These are phyloP conservation scores for Yamadazyma epiphylla DNA, from an alignment of 1,139 yeast genomes.

Conservation along the genomic window DNA sequence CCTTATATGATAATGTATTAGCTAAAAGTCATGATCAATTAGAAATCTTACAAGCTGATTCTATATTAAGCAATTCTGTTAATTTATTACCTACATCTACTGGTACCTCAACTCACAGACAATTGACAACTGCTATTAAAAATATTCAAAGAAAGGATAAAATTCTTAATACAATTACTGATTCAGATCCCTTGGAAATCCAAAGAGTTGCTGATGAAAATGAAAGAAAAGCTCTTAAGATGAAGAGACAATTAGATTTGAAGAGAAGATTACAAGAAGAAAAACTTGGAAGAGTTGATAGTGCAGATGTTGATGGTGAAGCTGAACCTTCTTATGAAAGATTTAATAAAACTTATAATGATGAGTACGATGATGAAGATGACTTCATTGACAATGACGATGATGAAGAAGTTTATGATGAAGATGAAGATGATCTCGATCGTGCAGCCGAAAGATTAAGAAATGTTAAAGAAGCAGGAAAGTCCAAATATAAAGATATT, in stretches of 20 bases:
- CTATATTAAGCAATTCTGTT: constrained; percentile 50
- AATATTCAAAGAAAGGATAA: constrained; percentile 58
- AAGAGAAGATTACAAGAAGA: constrained; percentile 50
- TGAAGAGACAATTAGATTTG: constrained; percentile 62
- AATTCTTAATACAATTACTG: constrained; percentile 64
- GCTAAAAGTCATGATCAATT: constrained; percentile 69
- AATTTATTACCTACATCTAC: constrained; percentile 88
- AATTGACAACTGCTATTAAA: constrained; percentile 74
- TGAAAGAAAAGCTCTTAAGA: constrained; percentile 66
- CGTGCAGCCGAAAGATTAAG: constrained; percentile 64
- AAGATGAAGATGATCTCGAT: constrained; percentile 57
- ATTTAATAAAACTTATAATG: constrained; percentile 38
- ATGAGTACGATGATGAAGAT: constrained; percentile 44
- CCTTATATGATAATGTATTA: constrained; percentile 70
- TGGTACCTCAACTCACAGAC: constrained; percentile 73
- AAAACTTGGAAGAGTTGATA: constrained; percentile 21
- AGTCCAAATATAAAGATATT: constrained; percentile 40
- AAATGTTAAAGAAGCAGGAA: constrained; percentile 56
- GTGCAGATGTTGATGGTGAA: constrained; percentile 7
- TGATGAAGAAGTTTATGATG: constrained; percentile 51
- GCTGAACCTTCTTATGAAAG: constrained; percentile 39
- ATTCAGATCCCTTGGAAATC: constrained; percentile 82
- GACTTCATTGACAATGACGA: constrained; percentile 42
- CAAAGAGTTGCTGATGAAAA: constrained; percentile 79
- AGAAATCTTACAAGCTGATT: constrained; percentile 62